Evolutionary conservation across 345 rosid species (phyloP).

Genomic region (Ceriops tagal): DNA sequence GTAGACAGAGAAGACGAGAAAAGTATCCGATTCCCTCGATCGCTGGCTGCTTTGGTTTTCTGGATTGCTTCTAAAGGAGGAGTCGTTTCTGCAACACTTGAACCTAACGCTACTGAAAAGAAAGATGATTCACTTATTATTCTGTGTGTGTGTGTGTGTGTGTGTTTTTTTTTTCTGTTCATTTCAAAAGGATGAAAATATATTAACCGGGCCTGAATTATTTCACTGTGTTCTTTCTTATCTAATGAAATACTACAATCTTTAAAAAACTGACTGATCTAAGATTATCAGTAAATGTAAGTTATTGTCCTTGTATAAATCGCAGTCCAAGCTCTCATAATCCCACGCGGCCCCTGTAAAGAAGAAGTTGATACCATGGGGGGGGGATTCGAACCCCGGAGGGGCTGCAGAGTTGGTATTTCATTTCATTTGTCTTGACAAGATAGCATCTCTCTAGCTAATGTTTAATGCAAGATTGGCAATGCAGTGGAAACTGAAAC

Average conservation of each 20-base stretch:
- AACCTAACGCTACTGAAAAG: constrained; percentile 41
- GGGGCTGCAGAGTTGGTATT: too few relatives aligned
- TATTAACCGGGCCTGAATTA: not conserved
- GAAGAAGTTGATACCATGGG: too few relatives aligned
- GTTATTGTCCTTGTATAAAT: too few relatives aligned
- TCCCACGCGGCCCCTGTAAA: too few relatives aligned
- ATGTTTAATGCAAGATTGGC: not conserved
- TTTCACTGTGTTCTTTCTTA: too few relatives aligned
- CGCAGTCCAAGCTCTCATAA: too few relatives aligned
- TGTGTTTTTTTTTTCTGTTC: not conserved
- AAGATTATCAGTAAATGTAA: too few relatives aligned
- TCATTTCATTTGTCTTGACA: too few relatives aligned
- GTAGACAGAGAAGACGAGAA: constrained; percentile 25
- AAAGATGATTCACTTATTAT: constrained; percentile 10
- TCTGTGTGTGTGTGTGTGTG: not conserved
- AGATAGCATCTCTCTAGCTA: not conserved
- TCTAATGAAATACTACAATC: too few relatives aligned
- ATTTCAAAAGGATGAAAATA: not conserved
- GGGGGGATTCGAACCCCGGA: too few relatives aligned
- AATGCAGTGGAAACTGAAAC: not conserved
- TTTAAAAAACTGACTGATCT: too few relatives aligned
- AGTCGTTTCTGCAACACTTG: constrained; percentile 34
- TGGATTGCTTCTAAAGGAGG: constrained; percentile 31
- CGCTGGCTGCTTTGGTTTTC: constrained; percentile 14
- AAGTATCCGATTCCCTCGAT: constrained; percentile 27